phyloP scores from a whole-genome alignment of 2,329 filamentous ascomycete genomes.

The Exophiala bonariae region DNA sequence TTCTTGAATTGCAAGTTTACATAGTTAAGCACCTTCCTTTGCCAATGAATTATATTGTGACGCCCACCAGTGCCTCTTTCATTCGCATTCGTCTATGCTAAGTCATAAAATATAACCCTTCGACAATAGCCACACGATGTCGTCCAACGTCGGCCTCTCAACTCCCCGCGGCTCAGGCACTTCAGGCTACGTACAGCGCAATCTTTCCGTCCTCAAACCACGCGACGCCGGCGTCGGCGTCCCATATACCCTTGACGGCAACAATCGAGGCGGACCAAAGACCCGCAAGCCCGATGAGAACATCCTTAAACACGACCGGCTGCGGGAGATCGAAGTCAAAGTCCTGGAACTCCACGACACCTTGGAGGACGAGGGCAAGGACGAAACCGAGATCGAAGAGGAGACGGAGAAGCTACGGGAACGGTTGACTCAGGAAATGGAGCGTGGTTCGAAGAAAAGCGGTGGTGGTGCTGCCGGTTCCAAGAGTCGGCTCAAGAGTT shows the following conservation, averaged over 20 bases:
- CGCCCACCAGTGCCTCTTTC: too few relatives aligned
- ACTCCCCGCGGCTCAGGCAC: constrained; percentile 94
- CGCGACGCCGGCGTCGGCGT: constrained; percentile 68
- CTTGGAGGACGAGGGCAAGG: constrained; percentile 78
- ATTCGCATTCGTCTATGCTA: too few relatives aligned
- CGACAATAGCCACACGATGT: too few relatives aligned
- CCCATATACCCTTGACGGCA: constrained; percentile 58
- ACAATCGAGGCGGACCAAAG: constrained; percentile 41
- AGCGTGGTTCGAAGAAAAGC: constrained; percentile 33
- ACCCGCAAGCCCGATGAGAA: constrained; percentile 83
- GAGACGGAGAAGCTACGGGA: constrained; percentile 66
- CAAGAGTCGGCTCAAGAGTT: constrained; percentile 70
- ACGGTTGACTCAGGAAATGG: constrained; percentile 60
- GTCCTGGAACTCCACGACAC: constrained; percentile 87
- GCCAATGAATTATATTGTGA: too few relatives aligned
- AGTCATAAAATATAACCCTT: too few relatives aligned
- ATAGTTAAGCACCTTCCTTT: too few relatives aligned
- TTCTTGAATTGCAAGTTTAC: too few relatives aligned
- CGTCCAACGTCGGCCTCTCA: constrained; percentile 92
- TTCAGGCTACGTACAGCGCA: constrained; percentile 96
- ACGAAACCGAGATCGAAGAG: constrained; percentile 88
- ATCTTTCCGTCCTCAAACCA: constrained; percentile 81
- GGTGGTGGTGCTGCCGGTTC: constrained; percentile 32
- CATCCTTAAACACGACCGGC: constrained; percentile 91
- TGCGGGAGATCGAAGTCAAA: constrained; percentile 87